phyloP scores from a whole-genome alignment of 805 yeast genomes.

The Saccharomycopsis sp. region DNA sequence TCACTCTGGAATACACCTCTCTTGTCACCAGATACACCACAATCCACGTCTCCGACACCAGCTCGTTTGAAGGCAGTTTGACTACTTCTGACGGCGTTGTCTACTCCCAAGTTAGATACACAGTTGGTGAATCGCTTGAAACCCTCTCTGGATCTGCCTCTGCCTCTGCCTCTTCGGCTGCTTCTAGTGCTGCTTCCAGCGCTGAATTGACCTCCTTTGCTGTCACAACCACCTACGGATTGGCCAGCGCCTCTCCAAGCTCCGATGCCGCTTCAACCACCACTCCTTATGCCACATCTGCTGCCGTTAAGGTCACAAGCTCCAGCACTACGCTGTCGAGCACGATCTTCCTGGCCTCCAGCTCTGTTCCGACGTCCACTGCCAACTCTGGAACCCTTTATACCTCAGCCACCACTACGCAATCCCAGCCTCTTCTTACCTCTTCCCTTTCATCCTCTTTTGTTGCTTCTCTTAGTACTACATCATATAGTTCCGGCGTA shows the following conservation, averaged over 20 bases:
- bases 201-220: not conserved
- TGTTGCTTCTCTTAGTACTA: not conserved
- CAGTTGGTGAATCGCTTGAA: not conserved
- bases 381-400: conserved; percentile 6
- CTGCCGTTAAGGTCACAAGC: not conserved
- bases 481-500: not conserved
- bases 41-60: not conserved
- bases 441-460: conserved; percentile 1
- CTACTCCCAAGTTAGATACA: conserved; percentile 4
- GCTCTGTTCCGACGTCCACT: conserved; percentile 9
- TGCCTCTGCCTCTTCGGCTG: not conserved
- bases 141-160: not conserved
- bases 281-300: conserved; percentile 3
- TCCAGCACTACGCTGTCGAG: not conserved
- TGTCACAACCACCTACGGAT: not conserved
- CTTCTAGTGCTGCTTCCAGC: not conserved
- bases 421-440: not conserved
- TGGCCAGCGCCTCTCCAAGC: not conserved
- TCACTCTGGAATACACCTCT: not conserved
- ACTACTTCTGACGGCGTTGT: conserved; percentile 13
- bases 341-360: not conserved
- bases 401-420: conserved; percentile 3
- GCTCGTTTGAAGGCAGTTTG: not conserved
- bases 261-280: not conserved
- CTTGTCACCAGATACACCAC: conserved; percentile 1